Conservation (phyloP, 352 stramenopile genomes). For the Pythium grandisporangium region DNA sequence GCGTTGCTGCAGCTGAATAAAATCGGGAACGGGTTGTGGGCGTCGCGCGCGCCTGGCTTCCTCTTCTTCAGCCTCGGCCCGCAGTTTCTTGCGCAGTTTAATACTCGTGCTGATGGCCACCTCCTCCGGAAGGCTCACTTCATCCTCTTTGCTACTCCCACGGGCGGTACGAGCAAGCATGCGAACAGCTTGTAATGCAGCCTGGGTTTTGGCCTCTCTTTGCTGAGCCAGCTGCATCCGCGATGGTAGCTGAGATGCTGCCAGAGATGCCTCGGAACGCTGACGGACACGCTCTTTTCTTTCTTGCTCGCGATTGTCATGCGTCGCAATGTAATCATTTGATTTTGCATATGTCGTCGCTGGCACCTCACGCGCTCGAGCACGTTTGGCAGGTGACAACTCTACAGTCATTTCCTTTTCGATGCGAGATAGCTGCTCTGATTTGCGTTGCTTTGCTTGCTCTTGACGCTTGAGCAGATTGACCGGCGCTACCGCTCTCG, state of each 20-base stretch:
- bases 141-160: background rate
- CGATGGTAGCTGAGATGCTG: constrained; percentile 29
- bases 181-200: background rate
- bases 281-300: constrained; percentile 41
- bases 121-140: background rate
- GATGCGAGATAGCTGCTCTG: constrained; percentile 22
- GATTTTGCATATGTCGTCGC: constrained; percentile 40
- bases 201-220: constrained; percentile 1
- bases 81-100: constrained; percentile 39
- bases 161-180: too few species aligned
- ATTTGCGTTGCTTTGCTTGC: constrained; percentile 23
- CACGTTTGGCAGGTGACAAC: constrained; percentile 22
- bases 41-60: constrained; percentile 9
- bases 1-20: constrained; percentile 40
- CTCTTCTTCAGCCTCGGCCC: constrained; percentile 25
- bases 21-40: constrained; percentile 53
- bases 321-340: constrained; percentile 7
- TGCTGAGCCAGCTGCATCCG: constrained; percentile 30
- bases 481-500: constrained; percentile 28
- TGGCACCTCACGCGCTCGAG: constrained; percentile 39
- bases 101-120: constrained; percentile 21
- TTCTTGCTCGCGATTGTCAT: constrained; percentile 20
- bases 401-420: constrained; percentile 27
- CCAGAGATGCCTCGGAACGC: constrained; percentile 34
- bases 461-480: constrained; percentile 49